Evolutionary conservation across 805 yeast species (phyloP), one percentile per base, ranked within the genome.

Genomic region (Teunomyces atbi): DNA sequence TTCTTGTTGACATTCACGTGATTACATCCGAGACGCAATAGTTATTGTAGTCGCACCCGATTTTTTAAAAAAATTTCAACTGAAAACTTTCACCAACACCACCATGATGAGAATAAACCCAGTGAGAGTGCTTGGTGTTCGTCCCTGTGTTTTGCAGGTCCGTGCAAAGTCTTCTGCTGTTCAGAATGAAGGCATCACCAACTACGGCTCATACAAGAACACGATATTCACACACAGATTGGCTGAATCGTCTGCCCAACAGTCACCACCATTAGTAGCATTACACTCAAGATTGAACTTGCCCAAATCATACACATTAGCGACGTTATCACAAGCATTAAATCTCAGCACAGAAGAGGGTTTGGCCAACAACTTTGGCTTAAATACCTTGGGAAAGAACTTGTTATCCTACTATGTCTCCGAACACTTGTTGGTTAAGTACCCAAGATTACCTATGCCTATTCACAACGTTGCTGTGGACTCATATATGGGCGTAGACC

Each of bases 361-460:
- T 11, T 73, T 74, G 49, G 85, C 83, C 13, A 86, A 87, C 65
- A 92, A 94, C 64, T 75, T 75, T 47, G 94, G 95, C 4, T 76
- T 92, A 60, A 79, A 86, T 47, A 78, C 81, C n/a, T 83, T 92
- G 60, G 99, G 99, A 42, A 81, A 83, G 58, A 82, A 83, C 49
- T 69, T 94, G 41, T 69, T 94, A 49, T 79, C 84, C 10, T 89
- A 83, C 64, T 85, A 88, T 58, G 85, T 83, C 3, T 76, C 86
- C 16, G 96, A 89, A 64, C 71, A 86, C 55, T 71, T 92, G 48
- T 69, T 89, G 56, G 66, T 83, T 42, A 81, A 78, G 53, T 90
- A 90, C 64, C 99, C 99, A 45, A 81, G 99, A 62, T 75, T 94
- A 42, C 99, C 99, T 13, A 77, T 85, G 50, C 78, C 82, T 6